Conservation (phyloP, 2,329 filamentous ascomycete genomes). For the Sarocladiaceae sp. region DNA sequence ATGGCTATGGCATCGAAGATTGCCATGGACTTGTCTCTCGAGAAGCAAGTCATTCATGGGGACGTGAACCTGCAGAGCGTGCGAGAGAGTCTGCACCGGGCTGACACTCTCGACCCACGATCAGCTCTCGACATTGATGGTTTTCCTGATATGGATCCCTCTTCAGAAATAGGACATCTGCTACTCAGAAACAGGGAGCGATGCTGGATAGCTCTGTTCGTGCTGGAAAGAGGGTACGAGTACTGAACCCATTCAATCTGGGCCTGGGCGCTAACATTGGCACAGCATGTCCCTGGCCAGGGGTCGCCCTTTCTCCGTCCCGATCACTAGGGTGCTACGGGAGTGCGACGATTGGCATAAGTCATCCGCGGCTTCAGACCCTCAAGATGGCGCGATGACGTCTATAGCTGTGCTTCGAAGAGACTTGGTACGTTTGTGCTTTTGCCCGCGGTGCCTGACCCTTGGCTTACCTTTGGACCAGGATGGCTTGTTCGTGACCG, state of each 20-base stretch:
- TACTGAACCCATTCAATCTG: background rate
- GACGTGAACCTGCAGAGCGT: constrained; percentile 36
- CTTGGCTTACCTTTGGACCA: constrained; percentile 15
- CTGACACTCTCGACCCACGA: constrained; percentile 62
- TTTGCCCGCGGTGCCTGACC: too few species aligned
- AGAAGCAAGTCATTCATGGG: constrained; percentile 60
- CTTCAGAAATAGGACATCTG: constrained; percentile 53
- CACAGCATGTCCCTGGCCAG: constrained; percentile 59
- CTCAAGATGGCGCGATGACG: constrained; percentile 63
- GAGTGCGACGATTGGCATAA: constrained; percentile 65
- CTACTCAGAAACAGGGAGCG: constrained; percentile 60
- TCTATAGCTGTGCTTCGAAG: constrained; percentile 65
- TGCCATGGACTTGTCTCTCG: constrained; percentile 61
- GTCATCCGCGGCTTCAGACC: constrained; percentile 51
- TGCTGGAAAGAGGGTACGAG: constrained; percentile 59
- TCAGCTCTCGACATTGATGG: constrained; percentile 63
- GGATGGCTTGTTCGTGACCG: constrained; percentile 50
- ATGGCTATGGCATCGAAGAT: constrained; percentile 64
- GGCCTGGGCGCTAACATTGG: background rate
- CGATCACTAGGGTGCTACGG: constrained; percentile 58
- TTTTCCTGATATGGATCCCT: constrained; percentile 55
- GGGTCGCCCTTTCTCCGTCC: constrained; percentile 62
- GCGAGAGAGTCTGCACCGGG: constrained; percentile 46
- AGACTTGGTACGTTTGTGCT: constrained; percentile 52
- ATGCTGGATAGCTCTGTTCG: constrained; percentile 66